Percentiles rank a stretch among this genome's conserved stretches.
Conservation (phyloP, 1,284 basidiomycete species). For the Megacollybia platyphylla region DNA sequence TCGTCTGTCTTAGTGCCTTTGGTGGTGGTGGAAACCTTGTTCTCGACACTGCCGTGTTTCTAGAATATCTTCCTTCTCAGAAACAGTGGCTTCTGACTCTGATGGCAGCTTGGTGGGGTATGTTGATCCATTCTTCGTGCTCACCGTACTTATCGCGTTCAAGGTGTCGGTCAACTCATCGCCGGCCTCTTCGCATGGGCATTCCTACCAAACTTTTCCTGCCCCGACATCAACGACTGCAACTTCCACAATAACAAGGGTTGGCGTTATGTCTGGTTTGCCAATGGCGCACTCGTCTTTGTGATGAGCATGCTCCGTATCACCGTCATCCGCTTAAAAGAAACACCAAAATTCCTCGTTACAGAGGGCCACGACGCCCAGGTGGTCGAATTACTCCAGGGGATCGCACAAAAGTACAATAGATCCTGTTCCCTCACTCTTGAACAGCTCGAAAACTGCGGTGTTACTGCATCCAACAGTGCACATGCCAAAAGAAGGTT, state of each 20-base stretch:
- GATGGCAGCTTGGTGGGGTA: background rate
- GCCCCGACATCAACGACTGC: conserved; percentile 13
- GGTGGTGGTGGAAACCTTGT: background rate
- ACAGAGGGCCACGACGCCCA: no score
- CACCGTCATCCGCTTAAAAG: conserved; percentile 59
- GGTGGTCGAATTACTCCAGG: no score
- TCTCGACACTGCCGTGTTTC: background rate
- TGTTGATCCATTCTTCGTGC: no score
- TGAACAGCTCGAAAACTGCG: no score
- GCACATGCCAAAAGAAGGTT: no score
- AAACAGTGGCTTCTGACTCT: background rate
- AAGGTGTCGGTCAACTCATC: background rate
- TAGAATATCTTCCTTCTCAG: background rate
- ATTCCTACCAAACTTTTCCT: background rate
- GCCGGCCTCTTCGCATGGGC: background rate
- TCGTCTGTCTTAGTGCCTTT: background rate
- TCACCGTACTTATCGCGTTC: no score
- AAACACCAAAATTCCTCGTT: conserved; percentile 67
- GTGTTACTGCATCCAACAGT: no score
- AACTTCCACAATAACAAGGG: conserved; percentile 39
- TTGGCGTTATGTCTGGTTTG: conserved; percentile 61
- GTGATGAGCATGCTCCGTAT: conserved; percentile 55
- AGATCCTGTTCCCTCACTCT: no score
- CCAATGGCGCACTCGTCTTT: conserved; percentile 45
- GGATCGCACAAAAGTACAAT: no score